Evolutionary conservation across 805 yeast genomes (phyloP), one percentile per base, ranked within the genome.

Genomic region (Yamadazyma scolyti): DNA sequence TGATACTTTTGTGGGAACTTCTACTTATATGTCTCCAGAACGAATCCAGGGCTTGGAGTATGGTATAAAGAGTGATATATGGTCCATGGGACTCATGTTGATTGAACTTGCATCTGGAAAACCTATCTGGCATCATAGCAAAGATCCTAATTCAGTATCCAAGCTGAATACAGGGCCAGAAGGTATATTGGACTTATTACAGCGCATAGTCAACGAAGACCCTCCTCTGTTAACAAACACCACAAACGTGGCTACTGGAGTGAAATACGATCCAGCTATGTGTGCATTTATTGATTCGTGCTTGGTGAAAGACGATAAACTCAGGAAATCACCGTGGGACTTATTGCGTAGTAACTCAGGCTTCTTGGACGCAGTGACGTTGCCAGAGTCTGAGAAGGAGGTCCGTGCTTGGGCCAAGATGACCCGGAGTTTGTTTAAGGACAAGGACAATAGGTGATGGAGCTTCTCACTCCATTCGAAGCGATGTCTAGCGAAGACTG

Each of bases 1-100:
- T 0, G 96, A 93, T 49, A 93, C 98, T 0, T 93, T 93, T 66
- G 97, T 93, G 7, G 99, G 99, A 1, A 93, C 99, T 0, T 87
- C 96, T 1, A 87, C 95, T 0, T 93, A 93, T 54, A 93, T 93
- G 72, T 84, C 96, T 1, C 99, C 99, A 0, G 99, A 93, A 49
- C 72, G 99, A 40, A 90, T 93, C 33, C 96, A 88, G 58, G 99
- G 99, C 12, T 86, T 85, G 25, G 80, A 81, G 7, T 93, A 93
- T 58, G 83, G 95, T 6, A 81, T 89, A n/a, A 88, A 89, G 45
- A 90, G 95, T 22, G 99, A 93, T 55, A 90, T 93, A 9, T 93
- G 99, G 99, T 87, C 97, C 0, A 62, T 89, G 43, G 99, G 98
- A 1, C 65, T 93, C 26, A 83, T 89, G 80, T 66, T 93, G 23